Percentiles rank a stretch among this genome's conserved stretches.
phyloP scores from a whole-genome alignment of 2,329 filamentous ascomycete genomes.

The Pseudomassariella vexata region DNA sequence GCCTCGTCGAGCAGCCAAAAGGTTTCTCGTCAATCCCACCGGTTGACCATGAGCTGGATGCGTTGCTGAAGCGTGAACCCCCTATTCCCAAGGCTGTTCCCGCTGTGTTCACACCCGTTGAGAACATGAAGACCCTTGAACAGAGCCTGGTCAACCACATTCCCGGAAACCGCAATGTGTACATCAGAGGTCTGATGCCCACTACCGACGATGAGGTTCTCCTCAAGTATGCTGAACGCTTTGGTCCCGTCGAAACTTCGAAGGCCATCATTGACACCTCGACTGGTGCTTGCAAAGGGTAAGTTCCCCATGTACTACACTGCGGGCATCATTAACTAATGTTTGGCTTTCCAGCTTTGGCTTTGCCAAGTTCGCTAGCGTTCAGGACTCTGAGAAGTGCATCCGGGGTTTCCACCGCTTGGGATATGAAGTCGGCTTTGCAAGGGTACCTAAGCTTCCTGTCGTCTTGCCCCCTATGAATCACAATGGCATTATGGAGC shows the following conservation, averaged over 20 bases:
- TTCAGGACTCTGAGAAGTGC: constrained; percentile 86
- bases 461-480: too few relatives aligned
- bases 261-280: constrained; percentile 97
- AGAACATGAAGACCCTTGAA: constrained; percentile 83
- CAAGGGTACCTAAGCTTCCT: constrained; percentile 57
- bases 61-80: constrained; percentile 69
- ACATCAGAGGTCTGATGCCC: constrained; percentile 92
- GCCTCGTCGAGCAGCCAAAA: constrained; percentile 33
- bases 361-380: constrained; percentile 90
- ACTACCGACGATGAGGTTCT: constrained; percentile 92
- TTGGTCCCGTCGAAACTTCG: constrained; percentile 90
- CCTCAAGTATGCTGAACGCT: constrained; percentile 74
- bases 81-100: constrained; percentile 83
- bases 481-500: constrained; percentile 13
- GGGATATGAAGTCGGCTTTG: constrained; percentile 96
- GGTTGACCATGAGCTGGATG: constrained; percentile 51
- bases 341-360: constrained; percentile 64
- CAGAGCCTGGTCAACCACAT: constrained; percentile 92
- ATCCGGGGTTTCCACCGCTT: constrained; percentile 93
- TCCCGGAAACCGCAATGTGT: constrained; percentile 91
- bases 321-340: constrained; percentile 13
- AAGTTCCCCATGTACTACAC: constrained; percentile 22
- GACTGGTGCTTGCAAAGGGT: constrained; percentile 96
- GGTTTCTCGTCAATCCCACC: constrained; percentile 24
- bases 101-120: constrained; percentile 78